A percentile compares a stretch with the other conserved stretches of the same genome.
These are phyloP conservation scores for Oryza punctata DNA, from an alignment of 176 grass and related monocot species.

Conservation along the genomic window DNA sequence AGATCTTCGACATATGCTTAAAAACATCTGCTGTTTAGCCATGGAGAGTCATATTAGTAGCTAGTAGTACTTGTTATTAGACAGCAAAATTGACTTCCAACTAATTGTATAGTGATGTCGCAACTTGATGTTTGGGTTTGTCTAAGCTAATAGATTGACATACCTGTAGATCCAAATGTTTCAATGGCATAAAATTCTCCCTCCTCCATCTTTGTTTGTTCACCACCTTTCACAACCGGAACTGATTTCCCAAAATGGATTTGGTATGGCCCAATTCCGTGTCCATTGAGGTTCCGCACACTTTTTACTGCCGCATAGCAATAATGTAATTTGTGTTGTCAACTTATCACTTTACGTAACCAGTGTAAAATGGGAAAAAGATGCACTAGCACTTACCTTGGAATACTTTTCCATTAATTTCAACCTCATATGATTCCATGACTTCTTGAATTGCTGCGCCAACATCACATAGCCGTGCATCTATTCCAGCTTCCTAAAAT, in stretches of 20 bases:
- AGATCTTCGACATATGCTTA: not conserved
- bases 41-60: too few species aligned
- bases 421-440: conserved; percentile 98
- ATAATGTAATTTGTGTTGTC: not conserved
- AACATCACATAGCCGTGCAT: conserved; percentile 90
- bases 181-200: conserved; percentile 97
- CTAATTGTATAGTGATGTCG: too few species aligned
- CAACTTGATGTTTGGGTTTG: too few species aligned
- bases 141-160: not conserved
- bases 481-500: conserved; percentile 94
- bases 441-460: conserved; percentile 98
- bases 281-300: conserved; percentile 90
- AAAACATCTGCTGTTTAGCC: too few species aligned
- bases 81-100: too few species aligned
- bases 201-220: conserved; percentile 96
- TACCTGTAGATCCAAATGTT: conserved; percentile 95
- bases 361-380: not conserved
- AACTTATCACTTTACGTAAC: not conserved
- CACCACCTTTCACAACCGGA: conserved; percentile 94
- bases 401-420: conserved; percentile 96
- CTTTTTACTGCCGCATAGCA: conserved; percentile 77
- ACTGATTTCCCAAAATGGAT: conserved; percentile 97
- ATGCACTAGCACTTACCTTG: conserved; percentile 57
- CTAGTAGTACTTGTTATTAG: too few species aligned
- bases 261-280: conserved; percentile 94